Evolutionary conservation across 2,329 filamentous ascomycete genomes (phyloP).

Genomic region (Microcyclosporella mali): DNA sequence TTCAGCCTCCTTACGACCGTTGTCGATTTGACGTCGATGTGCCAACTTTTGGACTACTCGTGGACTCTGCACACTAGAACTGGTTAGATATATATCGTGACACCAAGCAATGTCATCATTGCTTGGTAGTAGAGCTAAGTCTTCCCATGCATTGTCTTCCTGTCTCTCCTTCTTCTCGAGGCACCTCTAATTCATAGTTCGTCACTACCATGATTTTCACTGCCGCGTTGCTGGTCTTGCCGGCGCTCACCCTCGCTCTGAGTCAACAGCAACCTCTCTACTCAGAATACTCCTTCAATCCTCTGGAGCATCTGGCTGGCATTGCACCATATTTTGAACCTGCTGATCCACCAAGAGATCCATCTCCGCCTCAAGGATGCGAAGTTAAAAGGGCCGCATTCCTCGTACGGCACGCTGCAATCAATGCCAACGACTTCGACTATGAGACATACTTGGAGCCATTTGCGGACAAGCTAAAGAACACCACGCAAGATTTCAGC

Average conservation of each 20-base stretch:
- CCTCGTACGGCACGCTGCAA: constrained; percentile 46
- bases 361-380: constrained; percentile 45
- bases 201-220: too few species aligned
- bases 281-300: constrained; percentile 40
- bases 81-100: too few species aligned
- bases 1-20: too few species aligned
- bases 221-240: constrained; percentile 5
- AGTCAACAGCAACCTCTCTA: constrained; percentile 25
- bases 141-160: too few species aligned
- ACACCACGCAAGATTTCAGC: constrained; percentile 54
- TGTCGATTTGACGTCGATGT: too few species aligned
- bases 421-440: constrained; percentile 49
- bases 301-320: constrained; percentile 45
- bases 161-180: too few species aligned
- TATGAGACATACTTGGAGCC: constrained; percentile 48
- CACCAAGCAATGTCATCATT: too few species aligned
- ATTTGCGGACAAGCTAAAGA: constrained; percentile 52
- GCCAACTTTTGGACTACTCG: too few species aligned
- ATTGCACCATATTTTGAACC: constrained; percentile 48
- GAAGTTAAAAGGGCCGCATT: constrained; percentile 46
- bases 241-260: constrained; percentile 16
- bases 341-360: constrained; percentile 42
- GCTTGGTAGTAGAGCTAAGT: too few species aligned
- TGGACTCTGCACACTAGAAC: too few species aligned
- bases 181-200: too few species aligned